Conservation (phyloP, 768 basidiomycete species). For the Boletellus sp. region DNA sequence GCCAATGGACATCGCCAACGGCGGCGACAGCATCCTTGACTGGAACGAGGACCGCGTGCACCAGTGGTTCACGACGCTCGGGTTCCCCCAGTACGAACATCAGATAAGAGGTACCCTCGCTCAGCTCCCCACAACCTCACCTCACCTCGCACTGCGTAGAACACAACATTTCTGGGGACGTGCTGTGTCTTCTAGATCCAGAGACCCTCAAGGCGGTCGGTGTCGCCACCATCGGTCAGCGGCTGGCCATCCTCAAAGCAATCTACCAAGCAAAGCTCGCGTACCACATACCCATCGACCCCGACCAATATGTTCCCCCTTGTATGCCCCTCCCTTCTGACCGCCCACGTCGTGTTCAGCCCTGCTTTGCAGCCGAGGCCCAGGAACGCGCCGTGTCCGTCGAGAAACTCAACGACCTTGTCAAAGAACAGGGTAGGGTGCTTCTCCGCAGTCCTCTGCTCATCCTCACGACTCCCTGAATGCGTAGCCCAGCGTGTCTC, state of each 20-base stretch:
- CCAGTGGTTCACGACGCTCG: conserved; percentile 69
- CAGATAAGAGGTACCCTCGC: conserved; percentile 64
- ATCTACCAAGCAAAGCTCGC: conserved; percentile 87
- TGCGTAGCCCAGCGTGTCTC: conserved; percentile 64
- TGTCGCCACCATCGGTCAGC: conserved; percentile 85
- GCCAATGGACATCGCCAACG: conserved; percentile 29
- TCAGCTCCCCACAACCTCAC: neutral
- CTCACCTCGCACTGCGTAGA: conserved; percentile 43
- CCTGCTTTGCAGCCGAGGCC: conserved; percentile 46
- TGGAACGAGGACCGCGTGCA: conserved; percentile 82
- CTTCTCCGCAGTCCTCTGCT: neutral
- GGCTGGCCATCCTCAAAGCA: conserved; percentile 86
- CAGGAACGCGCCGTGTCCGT: conserved; percentile 56
- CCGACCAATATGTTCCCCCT: conserved; percentile 84
- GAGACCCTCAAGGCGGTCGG: conserved; percentile 85
- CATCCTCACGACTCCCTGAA: conserved; percentile 3
- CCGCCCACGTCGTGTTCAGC: neutral
- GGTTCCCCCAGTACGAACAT: conserved; percentile 80
- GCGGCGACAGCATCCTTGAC: conserved; percentile 41
- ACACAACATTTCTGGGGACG: conserved; percentile 89
- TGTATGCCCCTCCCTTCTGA: conserved; percentile 49
- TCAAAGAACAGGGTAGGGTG: conserved; percentile 70
- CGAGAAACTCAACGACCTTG: conserved; percentile 60
- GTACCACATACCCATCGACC: conserved; percentile 76
- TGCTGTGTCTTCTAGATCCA: conserved; percentile 79